Conservation (phyloP, 2,329 filamentous ascomycete species). For the Gaeumannomyces sp. region DNA sequence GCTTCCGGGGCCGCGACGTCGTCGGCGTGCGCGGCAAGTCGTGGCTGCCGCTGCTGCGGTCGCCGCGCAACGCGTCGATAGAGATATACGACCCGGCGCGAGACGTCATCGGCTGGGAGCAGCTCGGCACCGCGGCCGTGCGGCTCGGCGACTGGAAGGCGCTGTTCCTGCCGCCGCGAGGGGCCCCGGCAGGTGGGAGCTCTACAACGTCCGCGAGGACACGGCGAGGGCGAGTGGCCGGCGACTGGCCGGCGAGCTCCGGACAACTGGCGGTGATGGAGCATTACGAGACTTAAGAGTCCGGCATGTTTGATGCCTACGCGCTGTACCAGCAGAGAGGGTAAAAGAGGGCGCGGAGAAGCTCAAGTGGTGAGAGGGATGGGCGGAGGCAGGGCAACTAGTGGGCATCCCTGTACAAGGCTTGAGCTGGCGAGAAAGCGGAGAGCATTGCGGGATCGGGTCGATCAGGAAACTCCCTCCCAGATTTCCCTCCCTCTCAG, state of each 20-base stretch:
- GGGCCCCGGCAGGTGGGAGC: conserved; percentile 42
- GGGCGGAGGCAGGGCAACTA: background rate
- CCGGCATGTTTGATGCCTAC: conserved; percentile 4
- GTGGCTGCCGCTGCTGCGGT: conserved; percentile 21
- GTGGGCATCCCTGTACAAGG: background rate
- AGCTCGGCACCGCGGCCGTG: conserved; percentile 27
- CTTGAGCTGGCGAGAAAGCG: background rate
- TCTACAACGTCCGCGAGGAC: conserved; percentile 39
- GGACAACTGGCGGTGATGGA: conserved; percentile 24
- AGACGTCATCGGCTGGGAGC: conserved; percentile 29
- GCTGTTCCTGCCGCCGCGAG: conserved; percentile 42
- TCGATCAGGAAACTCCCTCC: background rate
- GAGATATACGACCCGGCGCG: background rate
- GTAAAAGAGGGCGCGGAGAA: conserved; percentile 3
- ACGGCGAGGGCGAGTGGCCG: conserved; percentile 39
- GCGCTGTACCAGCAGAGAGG: conserved; percentile 5
- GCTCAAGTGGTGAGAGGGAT: background rate
- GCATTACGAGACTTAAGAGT: conserved; percentile 3
- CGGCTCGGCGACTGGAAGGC: conserved; percentile 32
- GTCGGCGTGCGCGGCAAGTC: conserved; percentile 27
- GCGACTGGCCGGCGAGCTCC: conserved; percentile 30
- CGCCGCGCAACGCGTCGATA: background rate
- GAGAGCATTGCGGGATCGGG: background rate
- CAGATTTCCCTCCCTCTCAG: background rate
- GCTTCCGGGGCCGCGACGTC: conserved; percentile 31